These are phyloP conservation scores for Phytophthora pistaciae DNA, from an alignment of 352 stramenopile genomes.

Conservation along the genomic window DNA sequence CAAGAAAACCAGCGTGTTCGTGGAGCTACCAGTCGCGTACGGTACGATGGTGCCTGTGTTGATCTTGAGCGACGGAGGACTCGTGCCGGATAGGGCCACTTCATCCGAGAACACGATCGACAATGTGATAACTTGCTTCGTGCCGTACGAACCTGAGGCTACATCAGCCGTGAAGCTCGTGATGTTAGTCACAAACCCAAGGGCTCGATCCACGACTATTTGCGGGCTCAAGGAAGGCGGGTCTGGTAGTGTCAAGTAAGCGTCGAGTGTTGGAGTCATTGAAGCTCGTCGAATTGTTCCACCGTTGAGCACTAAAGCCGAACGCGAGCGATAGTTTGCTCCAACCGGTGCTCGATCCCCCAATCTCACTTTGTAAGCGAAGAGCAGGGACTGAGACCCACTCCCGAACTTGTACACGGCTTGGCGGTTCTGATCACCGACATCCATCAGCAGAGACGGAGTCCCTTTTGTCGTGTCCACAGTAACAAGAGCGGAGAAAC, in stretches of 20 bases:
- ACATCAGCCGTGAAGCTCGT: constrained; percentile 57
- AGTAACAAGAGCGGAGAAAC: constrained; percentile 66
- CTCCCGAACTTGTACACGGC: constrained; percentile 69
- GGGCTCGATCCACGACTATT: constrained; percentile 59
- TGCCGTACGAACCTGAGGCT: constrained; percentile 62
- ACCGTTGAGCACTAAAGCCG: constrained; percentile 68
- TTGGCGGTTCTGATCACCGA: constrained; percentile 72
- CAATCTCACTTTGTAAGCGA: constrained; percentile 72
- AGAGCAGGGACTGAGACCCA: constrained; percentile 57
- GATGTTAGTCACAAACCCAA: constrained; percentile 56
- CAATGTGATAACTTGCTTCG: constrained; percentile 78
- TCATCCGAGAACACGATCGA: constrained; percentile 80
- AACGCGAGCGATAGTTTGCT: constrained; percentile 63
- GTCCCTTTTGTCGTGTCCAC: constrained; percentile 63
- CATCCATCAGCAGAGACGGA: constrained; percentile 63
- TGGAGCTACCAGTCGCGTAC: constrained; percentile 67
- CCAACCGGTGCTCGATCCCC: constrained; percentile 57
- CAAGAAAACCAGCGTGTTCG: constrained; percentile 66
- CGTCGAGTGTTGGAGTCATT: constrained; percentile 57
- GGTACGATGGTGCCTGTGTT: constrained; percentile 64
- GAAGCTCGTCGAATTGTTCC: constrained; percentile 68
- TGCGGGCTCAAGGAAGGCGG: constrained; percentile 54
- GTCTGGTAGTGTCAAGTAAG: constrained; percentile 57
- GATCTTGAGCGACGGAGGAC: constrained; percentile 55
- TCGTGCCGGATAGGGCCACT: constrained; percentile 61